phyloP scores from a whole-genome alignment of 139 green algal genomes.

The Dunaliella primolecta region DNA sequence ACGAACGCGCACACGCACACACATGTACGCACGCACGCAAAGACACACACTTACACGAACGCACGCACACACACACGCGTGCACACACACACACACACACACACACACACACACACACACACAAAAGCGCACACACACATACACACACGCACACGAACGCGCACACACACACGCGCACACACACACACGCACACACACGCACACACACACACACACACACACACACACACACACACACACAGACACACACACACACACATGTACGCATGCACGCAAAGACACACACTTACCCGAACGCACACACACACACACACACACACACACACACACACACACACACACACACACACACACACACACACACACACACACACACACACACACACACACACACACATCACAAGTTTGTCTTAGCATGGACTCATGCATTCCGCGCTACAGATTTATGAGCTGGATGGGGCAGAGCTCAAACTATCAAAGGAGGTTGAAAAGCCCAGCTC shows the following conservation, averaged over 20 bases:
- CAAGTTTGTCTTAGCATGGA: neutral
- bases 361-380: neutral
- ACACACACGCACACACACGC: neutral
- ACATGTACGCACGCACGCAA: neutral
- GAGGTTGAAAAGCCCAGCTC: constrained; percentile 52
- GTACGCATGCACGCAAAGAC: neutral
- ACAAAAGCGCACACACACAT: neutral
- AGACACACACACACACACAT: neutral
- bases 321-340: neutral
- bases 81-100: neutral
- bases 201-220: neutral
- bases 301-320: neutral
- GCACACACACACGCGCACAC: neutral
- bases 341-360: neutral
- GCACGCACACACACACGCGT: neutral
- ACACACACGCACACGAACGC: neutral
- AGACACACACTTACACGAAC: neutral
- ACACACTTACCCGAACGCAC: neutral
- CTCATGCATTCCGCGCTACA: constrained; percentile 16
- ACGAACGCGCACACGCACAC: neutral
- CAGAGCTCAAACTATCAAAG: constrained; percentile 53
- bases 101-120: neutral
- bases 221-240: neutral
- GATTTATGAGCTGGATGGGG: constrained; percentile 72
- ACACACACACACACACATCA: neutral